Percentiles rank a stretch among this genome's conserved stretches.
phyloP scores from a whole-genome alignment of 495 filamentous ascomycete species.

The Tuber umbilicatum region DNA sequence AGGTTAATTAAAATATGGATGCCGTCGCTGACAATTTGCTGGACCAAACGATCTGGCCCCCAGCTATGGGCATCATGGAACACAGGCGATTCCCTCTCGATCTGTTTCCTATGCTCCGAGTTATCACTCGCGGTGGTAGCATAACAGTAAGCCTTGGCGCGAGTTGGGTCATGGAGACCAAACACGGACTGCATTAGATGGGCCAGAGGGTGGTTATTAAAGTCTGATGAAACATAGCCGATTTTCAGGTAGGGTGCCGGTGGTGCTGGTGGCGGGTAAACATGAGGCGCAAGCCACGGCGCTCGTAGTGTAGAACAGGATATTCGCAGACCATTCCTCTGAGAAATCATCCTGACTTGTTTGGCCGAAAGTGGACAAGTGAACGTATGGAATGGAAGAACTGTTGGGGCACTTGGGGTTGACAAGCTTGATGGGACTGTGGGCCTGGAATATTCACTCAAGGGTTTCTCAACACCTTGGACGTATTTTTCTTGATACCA shows the following conservation, averaged over 20 bases:
- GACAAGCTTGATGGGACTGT: conserved; percentile 67
- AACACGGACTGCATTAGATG: conserved; percentile 93
- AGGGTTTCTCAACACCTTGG: conserved; percentile 52
- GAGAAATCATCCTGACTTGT: conserved; percentile 90
- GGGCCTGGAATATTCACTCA: conserved; percentile 62
- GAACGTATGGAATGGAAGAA: conserved; percentile 98
- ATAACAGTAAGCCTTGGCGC: conserved; percentile 85
- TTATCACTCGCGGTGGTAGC: conserved; percentile 91
- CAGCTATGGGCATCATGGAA: conserved; percentile 85
- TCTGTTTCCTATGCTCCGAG: conserved; percentile 86
- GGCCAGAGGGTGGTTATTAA: conserved; percentile 96
- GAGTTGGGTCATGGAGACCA: conserved; percentile 69
- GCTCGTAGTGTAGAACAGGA: conserved; percentile 79
- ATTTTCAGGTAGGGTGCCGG: conserved; percentile 78
- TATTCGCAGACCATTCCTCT: conserved; percentile 88
- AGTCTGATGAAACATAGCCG: conserved; percentile 96
- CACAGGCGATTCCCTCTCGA: conserved; percentile 86
- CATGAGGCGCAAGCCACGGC: conserved; percentile 73
- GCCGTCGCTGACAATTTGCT: conserved; percentile 82
- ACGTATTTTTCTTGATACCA: conserved; percentile 86
- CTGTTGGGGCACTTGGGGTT: conserved; percentile 84
- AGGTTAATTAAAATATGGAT: conserved; percentile 97
- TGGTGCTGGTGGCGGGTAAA: conserved; percentile 76
- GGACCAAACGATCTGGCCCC: conserved; percentile 76
- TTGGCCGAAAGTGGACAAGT: conserved; percentile 89